phyloP scores from a whole-genome alignment of 1,284 basidiomycete genomes.

The Apiotrichum veenhuisii region DNA sequence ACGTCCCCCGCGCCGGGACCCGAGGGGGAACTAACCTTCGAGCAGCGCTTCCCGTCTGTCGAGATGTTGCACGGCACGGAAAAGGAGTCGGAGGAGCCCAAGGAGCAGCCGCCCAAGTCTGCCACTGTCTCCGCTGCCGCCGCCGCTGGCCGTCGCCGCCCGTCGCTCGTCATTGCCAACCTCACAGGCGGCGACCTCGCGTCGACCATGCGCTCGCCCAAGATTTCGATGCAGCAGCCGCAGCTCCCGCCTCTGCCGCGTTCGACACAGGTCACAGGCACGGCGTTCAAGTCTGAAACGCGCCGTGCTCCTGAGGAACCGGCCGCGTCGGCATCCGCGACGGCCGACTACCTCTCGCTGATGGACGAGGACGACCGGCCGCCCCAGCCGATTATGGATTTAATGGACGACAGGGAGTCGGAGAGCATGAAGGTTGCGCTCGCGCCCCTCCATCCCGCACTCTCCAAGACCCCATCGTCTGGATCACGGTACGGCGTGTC shows the following conservation, averaged over 20 bases:
- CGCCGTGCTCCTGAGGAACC: background rate
- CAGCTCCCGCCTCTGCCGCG: slow-evolving; percentile 25
- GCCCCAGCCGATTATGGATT: slow-evolving; percentile 2
- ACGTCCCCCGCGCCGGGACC: slow-evolving; percentile 1
- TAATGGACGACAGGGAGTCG: slow-evolving; percentile 14
- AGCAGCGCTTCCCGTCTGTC: slow-evolving; percentile 45
- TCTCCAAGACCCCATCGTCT: slow-evolving; percentile 8
- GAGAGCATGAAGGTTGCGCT: slow-evolving; percentile 7
- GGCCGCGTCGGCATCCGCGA: background rate
- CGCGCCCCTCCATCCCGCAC: slow-evolving; percentile 10
- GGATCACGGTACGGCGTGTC: slow-evolving; percentile 11
- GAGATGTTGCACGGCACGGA: slow-evolving; percentile 27
- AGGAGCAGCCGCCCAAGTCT: background rate
- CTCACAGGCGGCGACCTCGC: slow-evolving; percentile 37
- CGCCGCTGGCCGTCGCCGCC: slow-evolving; percentile 6
- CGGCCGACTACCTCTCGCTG: slow-evolving; percentile 15
- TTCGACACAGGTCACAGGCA: slow-evolving; percentile 49
- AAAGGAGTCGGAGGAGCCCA: too few relatives aligned
- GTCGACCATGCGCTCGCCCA: slow-evolving; percentile 1
- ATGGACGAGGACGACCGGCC: slow-evolving; percentile 12
- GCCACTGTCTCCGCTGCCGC: background rate
- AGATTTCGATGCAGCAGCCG: background rate
- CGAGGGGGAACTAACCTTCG: slow-evolving; percentile 36
- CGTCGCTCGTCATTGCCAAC: slow-evolving; percentile 34
- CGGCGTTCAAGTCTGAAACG: slow-evolving; percentile 39